Conservation (phyloP, 345 rosid genomes). For the Pelargonium nanum region DNA sequence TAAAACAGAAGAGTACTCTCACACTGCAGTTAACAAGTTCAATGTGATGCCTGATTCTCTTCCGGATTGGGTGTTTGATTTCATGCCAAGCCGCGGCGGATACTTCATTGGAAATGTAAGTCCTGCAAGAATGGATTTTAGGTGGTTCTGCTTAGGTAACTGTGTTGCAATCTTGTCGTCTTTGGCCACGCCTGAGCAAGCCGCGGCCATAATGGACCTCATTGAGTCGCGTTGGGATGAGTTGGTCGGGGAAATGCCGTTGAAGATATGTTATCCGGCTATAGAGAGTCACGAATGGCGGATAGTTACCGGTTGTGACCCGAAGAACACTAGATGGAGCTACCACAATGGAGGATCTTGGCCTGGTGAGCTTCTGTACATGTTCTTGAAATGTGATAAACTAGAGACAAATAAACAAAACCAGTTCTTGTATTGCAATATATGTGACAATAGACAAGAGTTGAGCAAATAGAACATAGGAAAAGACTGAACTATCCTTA, state of each 20-base stretch:
- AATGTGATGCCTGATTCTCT: constrained; percentile 48
- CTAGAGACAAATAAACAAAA: too few relatives aligned
- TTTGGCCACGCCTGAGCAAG: constrained; percentile 42
- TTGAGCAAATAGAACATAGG: too few relatives aligned
- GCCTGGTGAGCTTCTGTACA: constrained; percentile 54
- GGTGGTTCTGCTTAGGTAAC: constrained; percentile 50
- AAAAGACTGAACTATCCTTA: too few relatives aligned
- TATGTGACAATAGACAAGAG: too few relatives aligned
- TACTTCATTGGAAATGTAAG: constrained; percentile 52
- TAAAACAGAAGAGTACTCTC: constrained; percentile 48
- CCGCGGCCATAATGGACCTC: constrained; percentile 53
- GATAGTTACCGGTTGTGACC: constrained; percentile 49
- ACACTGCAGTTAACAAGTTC: constrained; percentile 47
- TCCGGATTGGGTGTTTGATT: constrained; percentile 52
- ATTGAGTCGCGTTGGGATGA: constrained; percentile 51
- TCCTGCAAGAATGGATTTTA: constrained; percentile 48
- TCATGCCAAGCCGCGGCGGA: constrained; percentile 44
- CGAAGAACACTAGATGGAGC: constrained; percentile 53
- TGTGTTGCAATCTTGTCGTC: constrained; percentile 44
- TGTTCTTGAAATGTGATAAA: too few relatives aligned
- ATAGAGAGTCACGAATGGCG: constrained; percentile 47
- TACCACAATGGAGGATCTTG: constrained; percentile 56
- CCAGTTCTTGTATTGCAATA: too few relatives aligned
- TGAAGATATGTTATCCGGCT: constrained; percentile 48
- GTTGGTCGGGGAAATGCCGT: constrained; percentile 52